Evolutionary conservation across 106 monocot genomes (phyloP).

Genomic region (Agapanthus africanus): DNA sequence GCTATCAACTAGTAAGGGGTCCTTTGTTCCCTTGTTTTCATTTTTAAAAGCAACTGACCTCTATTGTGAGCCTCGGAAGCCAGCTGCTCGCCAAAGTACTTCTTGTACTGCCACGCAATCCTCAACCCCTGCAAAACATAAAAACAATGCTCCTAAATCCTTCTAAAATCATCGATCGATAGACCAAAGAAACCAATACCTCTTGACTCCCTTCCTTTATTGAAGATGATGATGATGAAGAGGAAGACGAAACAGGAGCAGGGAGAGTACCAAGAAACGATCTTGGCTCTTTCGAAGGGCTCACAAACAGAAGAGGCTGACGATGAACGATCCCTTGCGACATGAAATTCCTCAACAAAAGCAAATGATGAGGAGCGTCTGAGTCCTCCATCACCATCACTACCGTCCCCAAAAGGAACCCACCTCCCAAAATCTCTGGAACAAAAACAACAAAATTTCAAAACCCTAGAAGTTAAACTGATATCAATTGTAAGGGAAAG

Average conservation of each 20-base stretch:
- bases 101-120: conserved; percentile 99
- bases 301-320: conserved; percentile 71
- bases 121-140: conserved; percentile 31
- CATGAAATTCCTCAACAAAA: conserved; percentile 85
- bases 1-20: too few species aligned
- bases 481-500: too few species aligned
- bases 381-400: conserved; percentile 87
- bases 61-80: conserved; percentile 19
- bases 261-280: conserved; percentile 86
- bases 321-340: conserved; percentile 76
- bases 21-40: too few species aligned
- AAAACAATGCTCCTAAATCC: neutral
- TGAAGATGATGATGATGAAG: conserved; percentile 7
- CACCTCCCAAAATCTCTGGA: conserved; percentile 72
- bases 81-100: conserved; percentile 76
- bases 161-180: neutral
- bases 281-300: conserved; percentile 51
- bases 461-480: neutral
- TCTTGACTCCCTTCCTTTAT: conserved; percentile 23
- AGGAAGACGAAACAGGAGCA: conserved; percentile 26
- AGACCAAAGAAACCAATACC: neutral
- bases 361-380: conserved; percentile 89
- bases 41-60: too few species aligned
- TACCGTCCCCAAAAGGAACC: conserved; percentile 61
- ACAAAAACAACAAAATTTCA: neutral